Evolutionary conservation across 352 stramenopile species (phyloP).

Genomic region (Phytopythium vexans): DNA sequence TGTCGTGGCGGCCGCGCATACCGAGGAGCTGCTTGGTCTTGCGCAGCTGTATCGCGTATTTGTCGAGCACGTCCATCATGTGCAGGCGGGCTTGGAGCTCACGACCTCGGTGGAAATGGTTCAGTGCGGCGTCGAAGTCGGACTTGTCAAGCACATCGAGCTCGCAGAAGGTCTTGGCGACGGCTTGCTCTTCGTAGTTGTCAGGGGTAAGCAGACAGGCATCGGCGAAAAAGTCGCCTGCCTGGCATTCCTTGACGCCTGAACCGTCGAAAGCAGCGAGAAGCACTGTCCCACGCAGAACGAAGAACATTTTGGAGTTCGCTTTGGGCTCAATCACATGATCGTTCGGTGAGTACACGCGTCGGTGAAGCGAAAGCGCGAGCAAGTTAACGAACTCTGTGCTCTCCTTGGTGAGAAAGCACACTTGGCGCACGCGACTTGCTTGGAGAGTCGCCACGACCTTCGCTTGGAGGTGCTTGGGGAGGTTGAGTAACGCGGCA

Average conservation of each 20-base stretch:
- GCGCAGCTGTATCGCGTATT: constrained; percentile 53
- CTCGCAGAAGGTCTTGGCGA: constrained; percentile 81
- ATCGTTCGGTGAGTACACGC: constrained; percentile 56
- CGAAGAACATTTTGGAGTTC: constrained; percentile 76
- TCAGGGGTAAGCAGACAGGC: constrained; percentile 53
- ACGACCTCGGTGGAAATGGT: constrained; percentile 44
- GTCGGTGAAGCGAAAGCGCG: constrained; percentile 37
- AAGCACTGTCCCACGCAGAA: constrained; percentile 51
- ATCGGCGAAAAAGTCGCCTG: constrained; percentile 65
- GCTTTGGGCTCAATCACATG: constrained; percentile 70
- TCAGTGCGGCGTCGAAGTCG: constrained; percentile 53
- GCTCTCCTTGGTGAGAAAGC: constrained; percentile 67
- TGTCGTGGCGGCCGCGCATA: constrained; percentile 19
- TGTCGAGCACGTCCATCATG: constrained; percentile 49
- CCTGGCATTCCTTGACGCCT: constrained; percentile 51
- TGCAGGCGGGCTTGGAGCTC: constrained; percentile 20
- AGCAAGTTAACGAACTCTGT: constrained; percentile 68
- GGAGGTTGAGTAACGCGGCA: constrained; percentile 49
- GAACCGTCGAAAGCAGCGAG: constrained; percentile 49
- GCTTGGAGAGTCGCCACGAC: constrained; percentile 62
- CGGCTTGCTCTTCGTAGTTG: constrained; percentile 64
- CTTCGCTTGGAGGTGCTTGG: constrained; percentile 63
- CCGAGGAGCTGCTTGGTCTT: constrained; percentile 80
- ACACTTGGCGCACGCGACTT: constrained; percentile 60
- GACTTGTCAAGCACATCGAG: constrained; percentile 68